phyloP scores from a whole-genome alignment of 2,329 filamentous ascomycete species.

The Bipolaris victoriae region DNA sequence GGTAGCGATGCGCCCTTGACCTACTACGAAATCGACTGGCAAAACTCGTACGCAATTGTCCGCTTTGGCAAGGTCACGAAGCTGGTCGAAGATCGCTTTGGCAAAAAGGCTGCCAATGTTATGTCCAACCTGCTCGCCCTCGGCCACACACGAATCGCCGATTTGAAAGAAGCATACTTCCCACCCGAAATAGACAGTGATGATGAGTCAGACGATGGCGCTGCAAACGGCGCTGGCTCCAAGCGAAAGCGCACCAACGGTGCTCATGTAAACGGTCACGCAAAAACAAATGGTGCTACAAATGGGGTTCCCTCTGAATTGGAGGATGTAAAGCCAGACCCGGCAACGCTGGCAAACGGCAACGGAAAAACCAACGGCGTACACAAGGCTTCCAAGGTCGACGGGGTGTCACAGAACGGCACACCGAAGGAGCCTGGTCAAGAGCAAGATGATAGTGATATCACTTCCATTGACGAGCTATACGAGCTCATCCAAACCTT shows the following conservation, averaged over 20 bases:
- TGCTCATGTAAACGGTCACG: conserved; percentile 27
- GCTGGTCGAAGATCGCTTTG: conserved; percentile 74
- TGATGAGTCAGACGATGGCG: conserved; percentile 43
- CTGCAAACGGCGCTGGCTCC: conserved; percentile 28
- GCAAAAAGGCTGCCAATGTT: conserved; percentile 74
- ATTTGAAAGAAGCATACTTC: conserved; percentile 70
- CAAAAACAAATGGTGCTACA: conserved; percentile 23
- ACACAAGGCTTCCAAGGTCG: conserved; percentile 17
- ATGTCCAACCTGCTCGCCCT: conserved; percentile 76
- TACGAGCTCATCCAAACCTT: conserved; percentile 55
- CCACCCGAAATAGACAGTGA: conserved; percentile 40
- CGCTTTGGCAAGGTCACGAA: conserved; percentile 82
- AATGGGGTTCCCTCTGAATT: conserved; percentile 20
- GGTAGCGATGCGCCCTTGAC: conserved; percentile 67
- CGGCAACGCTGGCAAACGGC: conserved; percentile 15
- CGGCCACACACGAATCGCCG: conserved; percentile 75
- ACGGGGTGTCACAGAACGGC: conserved; percentile 14
- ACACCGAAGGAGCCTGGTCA: conserved; percentile 12
- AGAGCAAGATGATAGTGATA: conserved; percentile 36
- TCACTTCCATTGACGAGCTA: conserved; percentile 49
- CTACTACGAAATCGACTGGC: conserved; percentile 83
- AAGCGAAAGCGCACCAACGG: conserved; percentile 35
- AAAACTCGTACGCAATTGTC: conserved; percentile 80
- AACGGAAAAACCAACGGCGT: conserved; percentile 19
- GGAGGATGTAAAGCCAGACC: conserved; percentile 11